phyloP scores from a whole-genome alignment of 1,284 basidiomycete species.

The Ustilago cynodontis region DNA sequence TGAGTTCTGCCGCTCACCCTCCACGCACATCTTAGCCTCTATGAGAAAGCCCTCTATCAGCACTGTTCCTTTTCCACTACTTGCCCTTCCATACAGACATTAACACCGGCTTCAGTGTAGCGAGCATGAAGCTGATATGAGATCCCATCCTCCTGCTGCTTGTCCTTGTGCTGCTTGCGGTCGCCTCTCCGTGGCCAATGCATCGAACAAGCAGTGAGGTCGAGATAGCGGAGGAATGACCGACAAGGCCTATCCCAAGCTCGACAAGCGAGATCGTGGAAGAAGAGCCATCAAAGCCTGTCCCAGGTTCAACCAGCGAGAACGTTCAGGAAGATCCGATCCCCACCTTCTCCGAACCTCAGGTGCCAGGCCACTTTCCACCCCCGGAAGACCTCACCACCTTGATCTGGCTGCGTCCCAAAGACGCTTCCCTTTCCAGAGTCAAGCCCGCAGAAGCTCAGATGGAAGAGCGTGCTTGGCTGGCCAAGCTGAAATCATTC shows the following conservation, averaged over 20 bases:
- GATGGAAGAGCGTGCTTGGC: background rate
- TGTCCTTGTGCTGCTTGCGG: background rate
- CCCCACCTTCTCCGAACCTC: background rate
- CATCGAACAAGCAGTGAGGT: background rate
- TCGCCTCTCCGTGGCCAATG: background rate
- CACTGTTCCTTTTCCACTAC: no score
- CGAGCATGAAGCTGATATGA: background rate
- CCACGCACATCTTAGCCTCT: no score
- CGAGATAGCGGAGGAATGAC: background rate
- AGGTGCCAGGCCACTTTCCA: no score
- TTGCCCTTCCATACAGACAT: no score
- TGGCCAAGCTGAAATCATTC: background rate
- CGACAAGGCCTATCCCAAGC: background rate
- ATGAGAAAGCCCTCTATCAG: no score
- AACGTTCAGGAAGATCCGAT: background rate
- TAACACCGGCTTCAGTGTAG: no score
- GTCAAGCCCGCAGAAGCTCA: background rate
- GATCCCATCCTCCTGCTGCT: background rate
- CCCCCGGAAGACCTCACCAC: no score
- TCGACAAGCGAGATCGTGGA: background rate
- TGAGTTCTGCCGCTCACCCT: no score
- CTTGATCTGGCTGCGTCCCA: no score
- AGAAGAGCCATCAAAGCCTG: background rate
- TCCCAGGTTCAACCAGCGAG: background rate
- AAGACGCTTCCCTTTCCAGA: background rate